Percentiles rank a stretch among this genome's conserved stretches.
phyloP scores from a whole-genome alignment of 2,329 filamentous ascomycete species.

The Graphiopsis chlorocephala region DNA sequence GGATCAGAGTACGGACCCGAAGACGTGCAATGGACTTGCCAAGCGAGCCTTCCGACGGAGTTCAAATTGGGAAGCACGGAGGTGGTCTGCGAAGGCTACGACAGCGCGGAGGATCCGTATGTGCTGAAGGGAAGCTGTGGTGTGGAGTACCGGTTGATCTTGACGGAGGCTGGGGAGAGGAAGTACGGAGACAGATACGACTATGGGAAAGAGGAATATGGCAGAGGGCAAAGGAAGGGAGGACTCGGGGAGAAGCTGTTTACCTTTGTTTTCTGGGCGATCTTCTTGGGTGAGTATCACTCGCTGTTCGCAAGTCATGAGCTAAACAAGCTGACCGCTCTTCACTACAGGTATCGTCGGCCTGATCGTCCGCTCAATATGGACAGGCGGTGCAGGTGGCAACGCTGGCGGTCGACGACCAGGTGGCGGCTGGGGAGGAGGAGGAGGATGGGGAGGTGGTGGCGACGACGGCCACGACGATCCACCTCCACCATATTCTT shows the following conservation, averaged over 20 bases:
- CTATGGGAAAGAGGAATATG: slow-evolving; percentile 60
- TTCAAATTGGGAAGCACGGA: slow-evolving; percentile 81
- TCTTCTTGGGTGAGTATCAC: slow-evolving; percentile 53
- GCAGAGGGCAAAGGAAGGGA: slow-evolving; percentile 61
- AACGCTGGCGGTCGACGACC: slow-evolving; percentile 19
- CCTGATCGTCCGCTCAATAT: slow-evolving; percentile 33
- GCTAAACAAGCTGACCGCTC: background rate
- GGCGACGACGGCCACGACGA: slow-evolving; percentile 43
- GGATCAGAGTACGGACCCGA: slow-evolving; percentile 75
- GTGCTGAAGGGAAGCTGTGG: slow-evolving; percentile 91
- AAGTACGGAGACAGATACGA: slow-evolving; percentile 54
- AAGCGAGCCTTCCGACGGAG: slow-evolving; percentile 59
- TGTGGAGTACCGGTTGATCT: slow-evolving; percentile 77
- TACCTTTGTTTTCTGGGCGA: slow-evolving; percentile 54
- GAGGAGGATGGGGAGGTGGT: slow-evolving; percentile 41
- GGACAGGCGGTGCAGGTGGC: slow-evolving; percentile 16
- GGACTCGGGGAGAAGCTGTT: slow-evolving; percentile 55
- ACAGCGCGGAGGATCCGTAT: slow-evolving; percentile 71
- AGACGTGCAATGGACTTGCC: slow-evolving; percentile 90
- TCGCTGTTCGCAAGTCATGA: background rate
- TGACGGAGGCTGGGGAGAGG: slow-evolving; percentile 74
- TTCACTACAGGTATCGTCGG: slow-evolving; percentile 26
- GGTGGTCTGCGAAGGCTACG: slow-evolving; percentile 89
- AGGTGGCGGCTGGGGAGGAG: slow-evolving; percentile 38
- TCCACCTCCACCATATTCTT: slow-evolving; percentile 50